Percentiles rank a stretch among this genome's conserved stretches.
Evolutionary conservation across 805 yeast species (phyloP).

Genomic region (Starmerella bombicola): DNA sequence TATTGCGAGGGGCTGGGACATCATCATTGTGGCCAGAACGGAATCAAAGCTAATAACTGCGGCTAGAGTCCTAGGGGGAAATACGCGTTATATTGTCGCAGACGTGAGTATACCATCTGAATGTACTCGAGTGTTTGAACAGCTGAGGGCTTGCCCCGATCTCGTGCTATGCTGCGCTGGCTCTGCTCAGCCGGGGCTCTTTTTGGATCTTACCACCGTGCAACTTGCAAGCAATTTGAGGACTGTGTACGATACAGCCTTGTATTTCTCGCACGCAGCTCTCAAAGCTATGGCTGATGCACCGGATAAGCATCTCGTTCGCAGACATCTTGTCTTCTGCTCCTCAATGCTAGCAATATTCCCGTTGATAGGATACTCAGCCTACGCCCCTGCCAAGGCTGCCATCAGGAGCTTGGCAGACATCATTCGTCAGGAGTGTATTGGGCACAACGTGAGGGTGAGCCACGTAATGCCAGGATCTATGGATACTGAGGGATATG

Average conservation of each 20-base stretch:
- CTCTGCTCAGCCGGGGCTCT: constrained; percentile 63
- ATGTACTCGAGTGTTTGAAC: constrained; percentile 37
- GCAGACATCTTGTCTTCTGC: constrained; percentile 46
- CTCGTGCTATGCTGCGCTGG: constrained; percentile 81
- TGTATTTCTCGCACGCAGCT: constrained; percentile 58
- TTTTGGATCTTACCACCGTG: constrained; percentile 47
- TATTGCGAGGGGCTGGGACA: constrained; percentile 44
- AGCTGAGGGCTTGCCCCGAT: constrained; percentile 43
- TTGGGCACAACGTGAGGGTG: constrained; percentile 54
- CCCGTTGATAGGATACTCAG: constrained; percentile 83
- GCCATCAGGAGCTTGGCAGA: constrained; percentile 68
- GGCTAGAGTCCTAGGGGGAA: constrained; percentile 34
- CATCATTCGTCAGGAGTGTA: constrained; percentile 67
- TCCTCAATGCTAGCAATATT: constrained; percentile 74
- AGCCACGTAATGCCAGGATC: constrained; percentile 79
- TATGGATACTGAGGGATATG: constrained; percentile 77
- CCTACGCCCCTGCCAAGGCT: constrained; percentile 81
- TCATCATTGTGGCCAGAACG: constrained; percentile 68
- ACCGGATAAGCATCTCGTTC: constrained; percentile 18
- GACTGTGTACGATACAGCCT: constrained; percentile 61
- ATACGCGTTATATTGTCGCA: constrained; percentile 38
- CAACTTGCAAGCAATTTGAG: constrained; percentile 52
- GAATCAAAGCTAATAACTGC: constrained; percentile 43
- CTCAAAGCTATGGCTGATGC: constrained; percentile 26
- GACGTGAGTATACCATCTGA: constrained; percentile 51